Percentiles rank a stretch among this genome's conserved stretches.
phyloP scores from a whole-genome alignment of 352 stramenopile species.

The Pythium biforme region DNA sequence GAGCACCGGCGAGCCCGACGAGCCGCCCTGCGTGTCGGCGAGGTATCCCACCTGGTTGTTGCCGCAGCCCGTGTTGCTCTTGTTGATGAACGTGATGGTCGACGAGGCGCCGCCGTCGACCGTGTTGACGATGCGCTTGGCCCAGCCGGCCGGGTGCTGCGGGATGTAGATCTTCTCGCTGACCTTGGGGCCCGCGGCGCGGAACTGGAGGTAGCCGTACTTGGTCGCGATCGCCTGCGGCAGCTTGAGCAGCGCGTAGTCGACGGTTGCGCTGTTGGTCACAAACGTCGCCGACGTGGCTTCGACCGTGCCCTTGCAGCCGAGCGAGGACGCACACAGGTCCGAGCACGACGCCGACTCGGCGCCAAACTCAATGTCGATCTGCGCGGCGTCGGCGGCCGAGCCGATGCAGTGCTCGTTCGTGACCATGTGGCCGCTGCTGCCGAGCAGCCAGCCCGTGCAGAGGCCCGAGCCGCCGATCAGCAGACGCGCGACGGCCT shows the following conservation, averaged over 20 bases:
- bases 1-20: conserved; percentile 29
- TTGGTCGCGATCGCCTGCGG: conserved; percentile 10
- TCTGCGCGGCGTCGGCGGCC: conserved; percentile 11
- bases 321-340: conserved; percentile 21
- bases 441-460: conserved; percentile 34
- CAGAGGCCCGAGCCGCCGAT: conserved; percentile 30
- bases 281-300: conserved; percentile 23
- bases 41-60: conserved; percentile 36
- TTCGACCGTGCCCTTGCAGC: conserved; percentile 25
- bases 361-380: conserved; percentile 30
- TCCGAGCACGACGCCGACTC: conserved; percentile 22
- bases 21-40: conserved; percentile 34
- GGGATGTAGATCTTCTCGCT: conserved; percentile 53
- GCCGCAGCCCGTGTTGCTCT: conserved; percentile 18
- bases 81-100: conserved; percentile 11
- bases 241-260: conserved; percentile 27
- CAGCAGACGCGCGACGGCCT: conserved; percentile 32
- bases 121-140: conserved; percentile 53
- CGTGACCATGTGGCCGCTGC: conserved; percentile 27
- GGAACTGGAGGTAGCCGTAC: conserved; percentile 32
- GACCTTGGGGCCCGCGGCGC: conserved; percentile 19
- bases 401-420: conserved; percentile 29
- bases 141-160: conserved; percentile 58
- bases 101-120: conserved; percentile 12
- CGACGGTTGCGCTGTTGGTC: conserved; percentile 18